A percentile compares a stretch with the other conserved stretches of the same genome.
Evolutionary conservation across 2,329 filamentous ascomycete species (phyloP).

Genomic region (Coniella lustricola): DNA sequence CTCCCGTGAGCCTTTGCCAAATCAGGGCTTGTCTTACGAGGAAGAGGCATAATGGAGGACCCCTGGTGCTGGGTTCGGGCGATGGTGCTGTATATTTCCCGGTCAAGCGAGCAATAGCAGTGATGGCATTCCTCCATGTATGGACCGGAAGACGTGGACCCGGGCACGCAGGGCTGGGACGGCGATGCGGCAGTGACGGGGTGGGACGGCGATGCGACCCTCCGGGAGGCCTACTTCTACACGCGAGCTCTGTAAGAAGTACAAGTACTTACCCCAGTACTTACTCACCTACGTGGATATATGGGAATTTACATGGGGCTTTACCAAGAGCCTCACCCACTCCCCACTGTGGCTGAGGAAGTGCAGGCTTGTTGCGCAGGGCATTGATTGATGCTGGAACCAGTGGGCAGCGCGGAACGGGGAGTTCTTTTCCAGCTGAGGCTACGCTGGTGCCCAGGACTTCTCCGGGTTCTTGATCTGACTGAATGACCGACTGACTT

Average conservation of each 20-base stretch:
- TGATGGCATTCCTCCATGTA: not conserved
- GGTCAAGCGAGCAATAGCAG: too few species aligned
- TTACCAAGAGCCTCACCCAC: conserved; percentile 14
- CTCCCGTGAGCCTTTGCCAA: too few species aligned
- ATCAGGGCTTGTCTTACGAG: too few species aligned
- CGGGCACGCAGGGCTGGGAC: too few species aligned
- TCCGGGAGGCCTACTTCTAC: conserved; percentile 14
- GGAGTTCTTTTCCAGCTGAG: not conserved
- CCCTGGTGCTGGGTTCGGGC: not conserved
- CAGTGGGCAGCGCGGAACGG: not conserved
- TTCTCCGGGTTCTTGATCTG: not conserved
- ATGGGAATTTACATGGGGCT: too few species aligned
- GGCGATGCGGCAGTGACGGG: not conserved
- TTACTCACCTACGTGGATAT: too few species aligned
- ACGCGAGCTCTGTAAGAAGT: not conserved
- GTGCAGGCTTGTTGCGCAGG: conserved; percentile 1
- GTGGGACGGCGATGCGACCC: conserved; percentile 10
- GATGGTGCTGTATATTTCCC: too few species aligned
- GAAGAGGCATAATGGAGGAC: too few species aligned
- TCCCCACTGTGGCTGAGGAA: conserved; percentile 8
- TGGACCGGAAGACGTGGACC: not conserved
- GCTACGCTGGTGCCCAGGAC: not conserved
- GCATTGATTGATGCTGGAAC: not conserved
- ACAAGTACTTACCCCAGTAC: too few species aligned
- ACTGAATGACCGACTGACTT: not conserved